These are phyloP conservation scores for Phyllostachys edulis DNA, from an alignment of 176 grass and related monocot genomes.

Conservation along the genomic window DNA sequence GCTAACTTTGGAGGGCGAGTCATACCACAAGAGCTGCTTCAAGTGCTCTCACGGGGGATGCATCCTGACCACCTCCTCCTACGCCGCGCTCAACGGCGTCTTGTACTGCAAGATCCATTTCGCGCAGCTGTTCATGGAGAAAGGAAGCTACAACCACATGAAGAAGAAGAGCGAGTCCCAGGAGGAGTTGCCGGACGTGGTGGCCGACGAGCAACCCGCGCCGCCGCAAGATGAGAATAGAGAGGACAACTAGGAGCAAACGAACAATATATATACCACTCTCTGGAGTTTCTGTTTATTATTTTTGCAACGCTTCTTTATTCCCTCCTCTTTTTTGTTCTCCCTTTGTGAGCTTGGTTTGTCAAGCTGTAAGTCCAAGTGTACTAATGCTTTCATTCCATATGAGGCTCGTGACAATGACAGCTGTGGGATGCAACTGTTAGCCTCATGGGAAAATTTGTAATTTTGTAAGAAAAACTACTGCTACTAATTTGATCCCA, in stretches of 20 bases:
- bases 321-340: not conserved
- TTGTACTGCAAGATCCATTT: constrained; percentile 99
- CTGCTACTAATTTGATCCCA: not conserved
- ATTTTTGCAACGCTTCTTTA: not conserved
- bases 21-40: constrained; percentile 97
- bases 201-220: constrained; percentile 22
- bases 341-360: constrained; percentile 32
- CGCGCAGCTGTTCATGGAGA: constrained; percentile 91
- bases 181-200: constrained; percentile 45
- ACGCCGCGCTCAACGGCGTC: constrained; percentile 86
- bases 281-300: not conserved
- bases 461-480: constrained; percentile 12
- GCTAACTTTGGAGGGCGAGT: constrained; percentile 77
- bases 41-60: constrained; percentile 79
- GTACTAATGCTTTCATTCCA: constrained; percentile 9
- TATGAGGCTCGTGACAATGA: constrained; percentile 34
- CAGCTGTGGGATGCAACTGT: constrained; percentile 18
- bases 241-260: constrained; percentile 47
- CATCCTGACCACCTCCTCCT: constrained; percentile 82
- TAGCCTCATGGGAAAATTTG: constrained; percentile 20
- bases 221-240: constrained; percentile 33
- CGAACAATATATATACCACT: not conserved
- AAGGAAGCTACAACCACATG: constrained; percentile 93
- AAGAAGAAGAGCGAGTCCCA: constrained; percentile 57
- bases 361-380: constrained; percentile 20